Percentiles rank a stretch among this genome's conserved stretches.
Conservation (phyloP, 2,329 filamentous ascomycete genomes). For the Botrytis galanthina region DNA sequence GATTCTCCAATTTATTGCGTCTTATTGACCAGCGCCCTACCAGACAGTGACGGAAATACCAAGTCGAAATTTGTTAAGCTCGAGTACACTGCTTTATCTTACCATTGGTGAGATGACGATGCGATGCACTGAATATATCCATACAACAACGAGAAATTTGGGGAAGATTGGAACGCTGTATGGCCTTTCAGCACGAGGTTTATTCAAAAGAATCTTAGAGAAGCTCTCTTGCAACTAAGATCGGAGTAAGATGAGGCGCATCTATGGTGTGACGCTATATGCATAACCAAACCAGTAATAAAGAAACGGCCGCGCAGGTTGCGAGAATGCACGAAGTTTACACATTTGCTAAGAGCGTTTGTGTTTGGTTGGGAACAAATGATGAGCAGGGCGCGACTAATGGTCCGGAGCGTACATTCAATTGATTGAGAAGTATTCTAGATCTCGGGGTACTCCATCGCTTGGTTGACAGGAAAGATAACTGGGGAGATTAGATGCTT, state of each 20-base stretch:
- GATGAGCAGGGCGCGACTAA: neutral
- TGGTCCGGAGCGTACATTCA: conserved; percentile 14
- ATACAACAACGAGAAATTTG: neutral
- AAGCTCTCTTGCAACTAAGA: conserved; percentile 19
- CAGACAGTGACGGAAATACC: neutral
- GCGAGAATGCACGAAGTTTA: conserved; percentile 26
- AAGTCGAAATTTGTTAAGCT: neutral
- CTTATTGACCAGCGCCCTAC: conserved; percentile 19
- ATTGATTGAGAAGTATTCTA: conserved; percentile 22
- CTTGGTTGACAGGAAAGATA: neutral
- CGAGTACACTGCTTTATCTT: conserved; percentile 5
- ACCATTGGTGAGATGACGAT: neutral
- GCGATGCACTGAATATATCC: neutral
- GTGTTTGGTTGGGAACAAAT: conserved; percentile 23
- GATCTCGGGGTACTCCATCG: conserved; percentile 19
- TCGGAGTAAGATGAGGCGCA: neutral
- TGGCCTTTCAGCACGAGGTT: conserved; percentile 4
- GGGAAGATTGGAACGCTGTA: neutral
- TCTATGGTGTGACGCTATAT: conserved; percentile 27
- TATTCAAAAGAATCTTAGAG: conserved; percentile 22
- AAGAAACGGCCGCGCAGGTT: conserved; percentile 23
- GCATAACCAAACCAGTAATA: conserved; percentile 25
- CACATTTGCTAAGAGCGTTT: conserved; percentile 21
- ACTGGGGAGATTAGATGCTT: conserved; percentile 2
- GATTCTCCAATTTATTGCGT: conserved; percentile 16